phyloP scores from a whole-genome alignment of 2,329 filamentous ascomycete genomes.

The Leptographium wingfieldii region DNA sequence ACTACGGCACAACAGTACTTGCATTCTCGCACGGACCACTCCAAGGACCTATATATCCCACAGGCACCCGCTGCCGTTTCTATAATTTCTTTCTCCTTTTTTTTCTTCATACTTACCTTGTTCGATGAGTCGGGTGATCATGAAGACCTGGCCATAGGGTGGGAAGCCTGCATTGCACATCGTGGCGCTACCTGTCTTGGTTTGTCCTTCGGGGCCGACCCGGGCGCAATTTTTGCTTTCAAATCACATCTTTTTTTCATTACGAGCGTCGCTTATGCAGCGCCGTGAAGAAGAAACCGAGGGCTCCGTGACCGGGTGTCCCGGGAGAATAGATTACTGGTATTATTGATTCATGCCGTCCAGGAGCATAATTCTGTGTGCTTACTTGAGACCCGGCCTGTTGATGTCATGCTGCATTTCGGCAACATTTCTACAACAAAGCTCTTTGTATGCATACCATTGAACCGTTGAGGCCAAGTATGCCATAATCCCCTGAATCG shows the following conservation, averaged over 20 bases:
- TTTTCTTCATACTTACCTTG: conserved; percentile 16
- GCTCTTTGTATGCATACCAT: too few species aligned
- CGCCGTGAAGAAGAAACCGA: conserved; percentile 8
- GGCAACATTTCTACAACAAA: too few species aligned
- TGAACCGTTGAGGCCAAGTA: too few species aligned
- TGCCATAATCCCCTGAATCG: too few species aligned
- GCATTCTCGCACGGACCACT: conserved; percentile 11
- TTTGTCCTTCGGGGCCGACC: conserved; percentile 16
- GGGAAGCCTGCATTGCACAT: conserved; percentile 16
- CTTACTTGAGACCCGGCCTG: too few species aligned
- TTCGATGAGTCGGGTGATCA: conserved; percentile 17
- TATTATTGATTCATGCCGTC: conserved; percentile 2
- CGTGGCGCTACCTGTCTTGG: conserved; percentile 15
- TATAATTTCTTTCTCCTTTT: conserved; percentile 5
- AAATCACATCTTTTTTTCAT: conserved; percentile 11
- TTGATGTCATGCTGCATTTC: not conserved
- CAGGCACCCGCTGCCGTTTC: conserved; percentile 3
- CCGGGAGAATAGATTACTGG: not conserved
- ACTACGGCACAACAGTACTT: not conserved
- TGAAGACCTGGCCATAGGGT: conserved; percentile 16
- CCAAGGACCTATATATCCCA: not conserved
- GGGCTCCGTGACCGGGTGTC: too few species aligned
- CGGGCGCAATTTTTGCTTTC: conserved; percentile 15
- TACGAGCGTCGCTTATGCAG: conserved; percentile 8
- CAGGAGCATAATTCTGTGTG: too few species aligned